phyloP scores from a whole-genome alignment of 208 protist genomes.

The Wallacemonas sp. region DNA sequence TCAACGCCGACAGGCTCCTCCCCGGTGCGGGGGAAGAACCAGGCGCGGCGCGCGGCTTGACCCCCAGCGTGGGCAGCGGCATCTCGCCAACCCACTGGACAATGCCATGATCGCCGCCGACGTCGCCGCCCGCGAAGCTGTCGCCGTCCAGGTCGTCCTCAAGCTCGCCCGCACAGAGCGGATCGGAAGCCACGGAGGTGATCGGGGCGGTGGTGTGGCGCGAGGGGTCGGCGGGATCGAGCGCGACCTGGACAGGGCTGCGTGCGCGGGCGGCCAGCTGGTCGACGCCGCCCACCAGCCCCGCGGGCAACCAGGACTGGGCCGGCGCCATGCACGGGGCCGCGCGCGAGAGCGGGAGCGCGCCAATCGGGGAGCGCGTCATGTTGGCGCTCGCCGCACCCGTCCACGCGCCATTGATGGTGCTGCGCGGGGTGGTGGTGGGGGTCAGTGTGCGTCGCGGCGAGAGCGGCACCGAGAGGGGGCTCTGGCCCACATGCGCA shows the following conservation, averaged over 20 bases:
- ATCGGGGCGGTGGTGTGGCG: not conserved
- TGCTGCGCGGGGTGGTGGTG: too few relatives aligned
- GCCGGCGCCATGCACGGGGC: too few relatives aligned
- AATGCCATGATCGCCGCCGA: not conserved
- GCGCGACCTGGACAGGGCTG: not conserved
- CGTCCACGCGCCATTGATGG: too few relatives aligned
- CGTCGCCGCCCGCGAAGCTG: not conserved
- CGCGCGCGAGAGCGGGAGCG: too few relatives aligned
- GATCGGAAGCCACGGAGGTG: conserved; percentile 9
- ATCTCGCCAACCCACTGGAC: not conserved
- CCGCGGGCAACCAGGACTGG: too few relatives aligned
- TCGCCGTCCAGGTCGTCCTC: not conserved
- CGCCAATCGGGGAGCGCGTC: too few relatives aligned
- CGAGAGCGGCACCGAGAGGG: not conserved
- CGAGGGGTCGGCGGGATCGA: too few relatives aligned
- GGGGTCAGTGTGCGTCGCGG: not conserved
- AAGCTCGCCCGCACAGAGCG: not conserved
- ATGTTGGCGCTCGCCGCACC: too few relatives aligned
- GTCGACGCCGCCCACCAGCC: too few relatives aligned
- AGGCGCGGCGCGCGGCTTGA: not conserved
- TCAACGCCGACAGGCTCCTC: not conserved
- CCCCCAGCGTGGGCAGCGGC: not conserved
- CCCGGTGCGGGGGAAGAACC: not conserved
- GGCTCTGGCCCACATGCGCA: not conserved
- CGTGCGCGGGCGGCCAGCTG: not conserved